Evolutionary conservation across 805 yeast genomes (phyloP).

Genomic region (Hanseniaspora guilliermondii): DNA sequence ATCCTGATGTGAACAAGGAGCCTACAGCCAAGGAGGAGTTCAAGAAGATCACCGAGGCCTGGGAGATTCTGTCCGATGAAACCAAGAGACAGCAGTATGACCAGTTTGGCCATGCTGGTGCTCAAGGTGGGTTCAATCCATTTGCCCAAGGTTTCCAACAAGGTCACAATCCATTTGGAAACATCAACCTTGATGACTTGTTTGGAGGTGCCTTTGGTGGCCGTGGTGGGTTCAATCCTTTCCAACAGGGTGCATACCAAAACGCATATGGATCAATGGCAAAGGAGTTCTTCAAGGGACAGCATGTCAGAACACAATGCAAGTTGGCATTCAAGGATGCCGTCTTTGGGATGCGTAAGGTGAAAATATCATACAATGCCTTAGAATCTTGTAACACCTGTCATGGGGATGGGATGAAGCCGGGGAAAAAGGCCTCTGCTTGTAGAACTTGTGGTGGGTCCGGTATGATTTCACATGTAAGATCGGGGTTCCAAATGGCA

Average conservation of each 20-base stretch:
- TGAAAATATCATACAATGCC: slow-evolving; percentile 56
- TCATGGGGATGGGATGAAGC: slow-evolving; percentile 72
- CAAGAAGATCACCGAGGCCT: slow-evolving; percentile 87
- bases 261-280: slow-evolving; percentile 31
- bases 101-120: slow-evolving; percentile 80
- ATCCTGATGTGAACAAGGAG: slow-evolving; percentile 94
- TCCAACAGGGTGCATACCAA: slow-evolving; percentile 23
- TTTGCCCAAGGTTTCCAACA: slow-evolving; percentile 35
- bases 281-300: slow-evolving; percentile 76
- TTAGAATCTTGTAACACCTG: slow-evolving; percentile 70
- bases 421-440: slow-evolving; percentile 59
- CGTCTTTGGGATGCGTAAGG: slow-evolving; percentile 59
- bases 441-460: slow-evolving; percentile 87
- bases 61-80: slow-evolving; percentile 79
- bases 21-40: slow-evolving; percentile 76
- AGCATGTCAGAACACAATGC: slow-evolving; percentile 69
- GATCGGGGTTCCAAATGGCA: slow-evolving; percentile 94
- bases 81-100: slow-evolving; percentile 80
- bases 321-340: slow-evolving; percentile 75
- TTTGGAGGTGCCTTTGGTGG: slow-evolving; percentile 44
- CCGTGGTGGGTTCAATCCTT: slow-evolving; percentile 17
- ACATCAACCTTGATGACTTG: slow-evolving; percentile 48
- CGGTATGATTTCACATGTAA: slow-evolving; percentile 73
- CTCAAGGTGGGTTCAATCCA: slow-evolving; percentile 37
- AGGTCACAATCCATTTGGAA: slow-evolving; percentile 33